Base-by-base conservation (phyloP, 2,329 filamentous ascomycete genomes). In the Ambrosiella cleistominuta region DNA sequence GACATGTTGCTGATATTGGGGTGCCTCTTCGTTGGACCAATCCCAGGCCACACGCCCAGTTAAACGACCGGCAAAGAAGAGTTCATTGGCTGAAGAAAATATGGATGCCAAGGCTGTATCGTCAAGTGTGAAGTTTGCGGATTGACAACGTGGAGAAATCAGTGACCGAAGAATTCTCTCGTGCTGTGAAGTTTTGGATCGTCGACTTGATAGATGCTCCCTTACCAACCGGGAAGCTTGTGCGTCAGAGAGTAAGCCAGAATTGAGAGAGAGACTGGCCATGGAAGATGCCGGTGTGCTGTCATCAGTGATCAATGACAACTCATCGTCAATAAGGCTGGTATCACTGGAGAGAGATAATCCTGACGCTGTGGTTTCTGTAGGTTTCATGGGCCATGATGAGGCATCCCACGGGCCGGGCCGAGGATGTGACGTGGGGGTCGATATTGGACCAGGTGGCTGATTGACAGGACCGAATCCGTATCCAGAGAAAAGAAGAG, bases 31-130 rank as follows among this genome's bases (percentile, higher is more conserved):
- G 60, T 78, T 72, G 44, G 77, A 79, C 80, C 80, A 83, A 63
- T 79, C 77, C 79, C 80, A 83, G 35, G 71, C 70, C 4, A 83
- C 80, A 35, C 80, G 74, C n/a, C 75, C 73, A 37, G 72, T 70
- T 11, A 84, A 71, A 6, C 71, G 72, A 35, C 77, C 75, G 57
- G 71, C 70, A 67, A 84, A 84, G 69, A 84, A 83, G 49, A 83
- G 72, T 57, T 79, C 75, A 67, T 84, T 82, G 49, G 76, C 76
- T 7, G 80, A 75, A 9, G 73, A 75, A 65, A 83, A 79, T 62
- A 83, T 80, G 64, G 73, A 75, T 53, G 74, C 71, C 1, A 83
- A 71, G 3, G 78, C 77, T 12, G 73, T 70, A 63, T 81, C 74
- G 67, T 82, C 79, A 38, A 83, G 72, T 1, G 71, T 69, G 54